Evolutionary conservation across 2,329 filamentous ascomycete genomes (phyloP).

Genomic region (Aspergillus persii): DNA sequence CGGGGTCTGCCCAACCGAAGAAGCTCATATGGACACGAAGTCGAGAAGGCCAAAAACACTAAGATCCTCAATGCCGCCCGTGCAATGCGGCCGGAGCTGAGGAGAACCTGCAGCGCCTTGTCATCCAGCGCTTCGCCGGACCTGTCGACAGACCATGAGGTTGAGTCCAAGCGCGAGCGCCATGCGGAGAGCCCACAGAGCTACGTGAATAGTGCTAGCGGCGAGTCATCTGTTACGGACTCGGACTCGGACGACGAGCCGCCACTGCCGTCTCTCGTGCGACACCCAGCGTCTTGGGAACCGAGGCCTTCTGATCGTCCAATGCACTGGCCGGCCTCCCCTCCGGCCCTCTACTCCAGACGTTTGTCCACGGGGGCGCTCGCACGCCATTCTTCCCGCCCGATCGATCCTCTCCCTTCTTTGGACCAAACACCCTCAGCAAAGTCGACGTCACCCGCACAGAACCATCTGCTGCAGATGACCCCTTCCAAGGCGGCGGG

Average conservation of each 20-base stretch:
- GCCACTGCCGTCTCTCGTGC: neutral
- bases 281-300: slow-evolving; percentile 6
- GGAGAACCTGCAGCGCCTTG: slow-evolving; percentile 19
- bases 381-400: neutral
- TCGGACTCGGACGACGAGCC: slow-evolving; percentile 13
- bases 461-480: slow-evolving; percentile 14
- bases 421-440: slow-evolving; percentile 4
- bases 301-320: slow-evolving; percentile 6
- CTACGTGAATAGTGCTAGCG: neutral
- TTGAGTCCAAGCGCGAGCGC: neutral
- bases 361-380: slow-evolving; percentile 3
- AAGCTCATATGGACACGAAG: slow-evolving; percentile 33
- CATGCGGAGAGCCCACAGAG: neutral
- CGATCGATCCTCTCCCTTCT: neutral
- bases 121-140: slow-evolving; percentile 7
- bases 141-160: neutral
- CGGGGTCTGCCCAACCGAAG: slow-evolving; percentile 24
- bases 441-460: slow-evolving; percentile 11
- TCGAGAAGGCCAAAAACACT: slow-evolving; percentile 19
- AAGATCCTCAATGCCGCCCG: slow-evolving; percentile 2
- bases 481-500: slow-evolving; percentile 8
- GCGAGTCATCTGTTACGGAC: slow-evolving; percentile 1
- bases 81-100: slow-evolving; percentile 9
- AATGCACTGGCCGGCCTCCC: neutral
- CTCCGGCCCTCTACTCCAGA: slow-evolving; percentile 3